These are phyloP conservation scores for Melanogaster broomeanus DNA, from an alignment of 768 basidiomycete species.

Conservation along the genomic window DNA sequence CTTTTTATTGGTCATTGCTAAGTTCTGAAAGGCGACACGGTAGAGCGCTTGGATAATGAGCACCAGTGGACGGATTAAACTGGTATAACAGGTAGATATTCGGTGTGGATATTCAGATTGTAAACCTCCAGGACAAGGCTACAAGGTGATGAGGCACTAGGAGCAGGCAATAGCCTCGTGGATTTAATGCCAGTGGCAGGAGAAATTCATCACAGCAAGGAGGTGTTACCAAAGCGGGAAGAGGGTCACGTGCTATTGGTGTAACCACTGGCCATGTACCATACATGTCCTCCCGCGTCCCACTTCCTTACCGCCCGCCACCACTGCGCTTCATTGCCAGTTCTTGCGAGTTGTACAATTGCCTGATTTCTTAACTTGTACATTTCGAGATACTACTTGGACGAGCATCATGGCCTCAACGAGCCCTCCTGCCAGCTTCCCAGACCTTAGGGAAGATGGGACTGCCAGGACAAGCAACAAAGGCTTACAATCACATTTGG, in stretches of 20 bases:
- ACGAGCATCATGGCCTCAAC: conserved; percentile 12
- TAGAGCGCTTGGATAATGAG: not conserved
- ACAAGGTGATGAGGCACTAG: not conserved
- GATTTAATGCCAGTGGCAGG: not conserved
- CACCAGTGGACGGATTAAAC: too few species aligned
- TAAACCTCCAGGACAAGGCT: not conserved
- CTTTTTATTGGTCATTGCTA: conserved; percentile 35
- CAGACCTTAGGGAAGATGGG: conserved; percentile 12
- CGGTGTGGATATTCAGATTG: not conserved
- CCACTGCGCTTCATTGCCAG: too few species aligned
- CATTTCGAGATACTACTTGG: not conserved
- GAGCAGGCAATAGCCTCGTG: not conserved
- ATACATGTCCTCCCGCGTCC: too few species aligned
- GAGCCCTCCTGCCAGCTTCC: conserved; percentile 1
- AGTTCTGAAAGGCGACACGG: not conserved
- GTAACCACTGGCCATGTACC: too few species aligned
- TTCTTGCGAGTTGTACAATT: not conserved
- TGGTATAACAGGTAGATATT: not conserved
- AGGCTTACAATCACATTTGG: conserved; percentile 9
- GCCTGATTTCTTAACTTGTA: not conserved
- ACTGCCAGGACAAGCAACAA: conserved; percentile 6
- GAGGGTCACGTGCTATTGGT: conserved; percentile 9
- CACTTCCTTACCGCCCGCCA: too few species aligned
- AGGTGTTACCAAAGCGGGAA: conserved; percentile 4
- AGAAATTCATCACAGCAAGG: conserved; percentile 1